These are phyloP conservation scores for Boletus eberwhitei DNA, from an alignment of 768 basidiomycete species.

Conservation along the genomic window DNA sequence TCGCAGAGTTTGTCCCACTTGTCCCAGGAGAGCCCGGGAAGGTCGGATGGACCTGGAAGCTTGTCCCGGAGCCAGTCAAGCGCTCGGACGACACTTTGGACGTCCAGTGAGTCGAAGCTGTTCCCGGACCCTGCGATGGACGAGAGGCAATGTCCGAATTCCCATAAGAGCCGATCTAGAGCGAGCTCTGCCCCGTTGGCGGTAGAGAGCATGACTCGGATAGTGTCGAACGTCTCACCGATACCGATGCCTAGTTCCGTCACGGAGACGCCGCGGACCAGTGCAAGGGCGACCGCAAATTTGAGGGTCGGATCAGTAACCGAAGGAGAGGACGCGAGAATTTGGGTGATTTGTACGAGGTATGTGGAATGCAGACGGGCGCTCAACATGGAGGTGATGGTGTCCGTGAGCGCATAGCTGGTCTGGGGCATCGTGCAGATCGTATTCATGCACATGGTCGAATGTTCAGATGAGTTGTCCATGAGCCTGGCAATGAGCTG, in stretches of 20 bases:
- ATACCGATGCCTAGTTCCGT: constrained; percentile 17
- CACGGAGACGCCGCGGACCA: constrained; percentile 31
- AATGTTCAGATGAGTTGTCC: constrained; percentile 35
- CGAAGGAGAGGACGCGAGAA: constrained; percentile 24
- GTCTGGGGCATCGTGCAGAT: constrained; percentile 45
- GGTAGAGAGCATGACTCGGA: constrained; percentile 26
- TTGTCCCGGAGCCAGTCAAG: constrained; percentile 57
- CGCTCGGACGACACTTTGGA: constrained; percentile 40
- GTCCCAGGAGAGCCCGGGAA: constrained; percentile 48
- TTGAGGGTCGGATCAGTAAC: constrained; percentile 29
- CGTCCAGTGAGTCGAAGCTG: constrained; percentile 29
- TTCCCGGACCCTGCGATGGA: constrained; percentile 27
- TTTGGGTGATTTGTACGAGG: constrained; percentile 41
- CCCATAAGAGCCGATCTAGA: constrained; percentile 30
- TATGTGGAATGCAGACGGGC: constrained; percentile 43
- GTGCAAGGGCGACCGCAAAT: constrained; percentile 32
- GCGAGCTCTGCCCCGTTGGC: constrained; percentile 22
- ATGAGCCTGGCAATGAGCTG: constrained; percentile 48
- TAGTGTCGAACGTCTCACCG: constrained; percentile 25
- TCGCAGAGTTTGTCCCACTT: constrained; percentile 48
- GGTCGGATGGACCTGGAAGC: constrained; percentile 41
- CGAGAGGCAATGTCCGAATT: constrained; percentile 37
- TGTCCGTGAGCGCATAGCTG: constrained; percentile 37
- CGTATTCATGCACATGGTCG: constrained; percentile 42
- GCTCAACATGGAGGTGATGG: constrained; percentile 47